Conservation (phyloP, 176 grass and related monocot genomes). For the Coix lacrymajobi region DNA sequence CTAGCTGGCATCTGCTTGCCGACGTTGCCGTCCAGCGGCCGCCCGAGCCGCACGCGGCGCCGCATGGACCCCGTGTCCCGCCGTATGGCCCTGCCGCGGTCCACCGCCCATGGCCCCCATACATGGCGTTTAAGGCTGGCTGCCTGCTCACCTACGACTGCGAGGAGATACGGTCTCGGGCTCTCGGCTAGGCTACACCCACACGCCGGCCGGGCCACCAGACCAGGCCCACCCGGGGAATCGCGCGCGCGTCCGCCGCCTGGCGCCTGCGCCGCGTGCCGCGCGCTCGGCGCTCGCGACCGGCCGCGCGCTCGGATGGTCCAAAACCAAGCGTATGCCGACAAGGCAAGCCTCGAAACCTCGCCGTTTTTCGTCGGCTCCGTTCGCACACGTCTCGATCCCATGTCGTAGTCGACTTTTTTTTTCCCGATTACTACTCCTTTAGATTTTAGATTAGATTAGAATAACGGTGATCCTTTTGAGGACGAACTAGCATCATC, state of each 20-base stretch:
- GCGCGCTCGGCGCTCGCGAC: neutral
- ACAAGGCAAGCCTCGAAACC: conserved; percentile 10
- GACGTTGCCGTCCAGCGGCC: neutral
- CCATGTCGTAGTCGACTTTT: neutral
- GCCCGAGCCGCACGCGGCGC: neutral
- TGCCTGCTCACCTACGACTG: neutral
- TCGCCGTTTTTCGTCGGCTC: neutral
- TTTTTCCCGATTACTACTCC: neutral
- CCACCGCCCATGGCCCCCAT: neutral
- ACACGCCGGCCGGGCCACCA: neutral
- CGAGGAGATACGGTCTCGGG: neutral
- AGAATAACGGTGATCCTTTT: neutral
- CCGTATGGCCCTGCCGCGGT: neutral
- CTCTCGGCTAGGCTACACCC: neutral
- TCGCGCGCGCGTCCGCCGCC: neutral
- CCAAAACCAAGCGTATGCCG: neutral
- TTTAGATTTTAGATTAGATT: neutral
- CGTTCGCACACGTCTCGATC: neutral
- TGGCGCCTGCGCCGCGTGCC: neutral
- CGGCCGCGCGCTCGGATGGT: neutral
- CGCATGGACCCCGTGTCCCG: neutral
- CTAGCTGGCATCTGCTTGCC: neutral
- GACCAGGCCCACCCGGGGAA: neutral
- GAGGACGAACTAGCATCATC: neutral
- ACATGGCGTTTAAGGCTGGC: neutral